Conservation (phyloP, 176 grass and related monocot species). For the Aechmea fasciata region DNA sequence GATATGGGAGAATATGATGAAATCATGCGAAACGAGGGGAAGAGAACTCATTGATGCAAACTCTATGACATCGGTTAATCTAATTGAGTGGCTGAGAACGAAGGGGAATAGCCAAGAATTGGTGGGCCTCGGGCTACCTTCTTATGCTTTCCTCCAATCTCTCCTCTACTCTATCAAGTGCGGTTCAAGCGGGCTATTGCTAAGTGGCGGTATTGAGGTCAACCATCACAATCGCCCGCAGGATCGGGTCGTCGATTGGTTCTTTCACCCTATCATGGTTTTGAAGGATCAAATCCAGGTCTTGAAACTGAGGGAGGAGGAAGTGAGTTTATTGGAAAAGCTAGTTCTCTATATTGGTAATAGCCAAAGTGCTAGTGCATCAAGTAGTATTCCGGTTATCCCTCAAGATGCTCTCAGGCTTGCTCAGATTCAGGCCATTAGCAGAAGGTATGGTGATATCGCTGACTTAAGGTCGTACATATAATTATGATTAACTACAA, state of each 20-base stretch:
- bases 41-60: conserved; percentile 63
- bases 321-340: conserved; percentile 56
- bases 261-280: conserved; percentile 78
- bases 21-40: conserved; percentile 40
- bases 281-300: conserved; percentile 69
- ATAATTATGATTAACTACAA: too few relatives aligned
- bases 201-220: conserved; percentile 46
- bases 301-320: conserved; percentile 57
- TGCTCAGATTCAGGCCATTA: conserved; percentile 85
- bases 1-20: conserved; percentile 73
- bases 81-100: conserved; percentile 52
- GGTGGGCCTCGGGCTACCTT: conserved; percentile 59
- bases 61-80: conserved; percentile 40
- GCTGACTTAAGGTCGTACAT: background rate
- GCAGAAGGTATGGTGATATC: conserved; percentile 44
- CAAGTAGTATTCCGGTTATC: conserved; percentile 32
- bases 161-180: conserved; percentile 55
- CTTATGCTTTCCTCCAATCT: conserved; percentile 38
- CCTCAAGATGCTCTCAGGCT: conserved; percentile 49
- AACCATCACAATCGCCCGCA: conserved; percentile 60
- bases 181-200: conserved; percentile 44
- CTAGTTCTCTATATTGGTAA: conserved; percentile 45
- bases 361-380: conserved; percentile 5
- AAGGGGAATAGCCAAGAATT: conserved; percentile 45
- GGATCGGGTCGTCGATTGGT: conserved; percentile 68